Evolutionary conservation across 345 rosid species (phyloP), one percentile per base, ranked within the genome.

Genomic region (Pugionium cornutum): DNA sequence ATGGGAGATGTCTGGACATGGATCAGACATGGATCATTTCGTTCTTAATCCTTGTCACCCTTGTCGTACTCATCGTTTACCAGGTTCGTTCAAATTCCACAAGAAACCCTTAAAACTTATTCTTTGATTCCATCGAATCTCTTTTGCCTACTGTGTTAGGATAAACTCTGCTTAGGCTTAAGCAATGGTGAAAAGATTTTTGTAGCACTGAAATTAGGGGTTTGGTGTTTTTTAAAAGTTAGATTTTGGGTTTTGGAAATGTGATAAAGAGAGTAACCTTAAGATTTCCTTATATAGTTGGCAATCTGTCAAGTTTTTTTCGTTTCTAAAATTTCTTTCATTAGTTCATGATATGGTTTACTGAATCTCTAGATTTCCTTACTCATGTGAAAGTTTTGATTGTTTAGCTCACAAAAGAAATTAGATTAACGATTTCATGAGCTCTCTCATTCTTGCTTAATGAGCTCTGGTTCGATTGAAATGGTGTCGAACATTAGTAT

Each of bases 11-110:
- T 91, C 7, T 85, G 59, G 66, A 71, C 80, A 39, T 91, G n/a
- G n/a, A n/a, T n/a, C n/a, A n/a, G n/a, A n/a, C n/a, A n/a, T n/a
- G 97, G 97, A 76, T 88, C 9, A 64, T 80, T 66, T 86, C 96
- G 55, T 84, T 91, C 84, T 82, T 91, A 83, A 34, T 79, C 70
- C 79, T 82, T 63, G 79, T 86, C 7, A 78, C 89, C 56, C 83
- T 88, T 55, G 51, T 86, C 18, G 83, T 81, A 30, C 59, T 91
- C 60, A 73, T 91, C 48, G 86, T 86, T 41, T 86, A 81, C 53
- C 97, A 91, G 97, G 96, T 91, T 53, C 74, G 46, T 43, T 44
- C 29, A 1, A 1, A n/a, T 67, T 27, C 44, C 4, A 36, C 18
- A 25, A 54, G 0, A 56, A 49, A 26, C 6, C 50, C 26, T 26